Evolutionary conservation across 352 stramenopile genomes (phyloP).

Genomic region (Globisporangium heterothallicum): DNA sequence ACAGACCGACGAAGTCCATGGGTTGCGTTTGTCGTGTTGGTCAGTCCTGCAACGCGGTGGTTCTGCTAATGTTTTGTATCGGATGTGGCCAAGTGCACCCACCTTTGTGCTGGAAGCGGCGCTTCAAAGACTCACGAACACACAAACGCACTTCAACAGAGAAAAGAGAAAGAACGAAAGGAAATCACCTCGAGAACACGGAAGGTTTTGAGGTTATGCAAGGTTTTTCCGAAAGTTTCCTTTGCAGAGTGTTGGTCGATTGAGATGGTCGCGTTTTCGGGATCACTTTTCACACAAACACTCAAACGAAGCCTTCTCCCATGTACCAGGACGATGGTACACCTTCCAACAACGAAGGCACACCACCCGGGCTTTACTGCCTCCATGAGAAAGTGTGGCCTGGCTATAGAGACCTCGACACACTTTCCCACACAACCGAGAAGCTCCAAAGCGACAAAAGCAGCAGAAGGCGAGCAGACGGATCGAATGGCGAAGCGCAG

Average conservation of each 20-base stretch:
- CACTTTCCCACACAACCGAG: too few species aligned
- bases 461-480: neutral
- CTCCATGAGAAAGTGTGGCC: too few species aligned
- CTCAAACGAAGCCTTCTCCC: too few species aligned
- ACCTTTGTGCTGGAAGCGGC: too few species aligned
- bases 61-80: neutral
- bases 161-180: neutral
- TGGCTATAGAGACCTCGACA: too few species aligned
- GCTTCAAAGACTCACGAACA: neutral
- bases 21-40: neutral
- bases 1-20: constrained; percentile 8
- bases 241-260: constrained; percentile 7
- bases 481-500: constrained; percentile 70
- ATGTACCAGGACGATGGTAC: neutral
- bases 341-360: too few species aligned
- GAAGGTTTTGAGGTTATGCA: neutral
- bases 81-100: neutral
- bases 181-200: neutral
- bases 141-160: neutral
- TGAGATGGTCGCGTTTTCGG: neutral
- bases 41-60: neutral
- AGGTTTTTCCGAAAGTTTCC: constrained; percentile 5
- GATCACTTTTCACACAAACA: too few species aligned
- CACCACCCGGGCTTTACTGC: too few species aligned
- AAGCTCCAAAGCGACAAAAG: neutral